Percentiles rank a stretch among this genome's conserved stretches.
Conservation (phyloP, 169 alveolate genomes). For the Cryptosporidium muris region DNA sequence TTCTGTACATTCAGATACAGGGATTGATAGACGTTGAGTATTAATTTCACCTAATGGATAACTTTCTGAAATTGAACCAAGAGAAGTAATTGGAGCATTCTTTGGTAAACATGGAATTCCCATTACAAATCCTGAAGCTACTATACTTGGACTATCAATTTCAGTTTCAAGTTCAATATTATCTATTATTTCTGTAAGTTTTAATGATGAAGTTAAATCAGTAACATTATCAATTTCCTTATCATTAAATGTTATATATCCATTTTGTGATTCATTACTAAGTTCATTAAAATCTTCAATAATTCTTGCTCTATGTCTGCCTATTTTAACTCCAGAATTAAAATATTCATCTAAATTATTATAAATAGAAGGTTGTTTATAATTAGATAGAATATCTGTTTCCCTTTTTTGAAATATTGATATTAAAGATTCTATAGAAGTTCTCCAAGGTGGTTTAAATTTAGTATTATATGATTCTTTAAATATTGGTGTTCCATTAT, state of each 20-base stretch:
- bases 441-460: slow-evolving; percentile 69
- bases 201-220: too few relatives aligned
- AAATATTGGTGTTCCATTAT: slow-evolving; percentile 42
- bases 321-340: neutral
- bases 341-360: neutral
- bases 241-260: neutral
- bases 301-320: slow-evolving; percentile 8
- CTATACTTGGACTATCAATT: slow-evolving; percentile 56
- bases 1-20: slow-evolving; percentile 36
- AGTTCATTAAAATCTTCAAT: neutral
- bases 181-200: neutral
- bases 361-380: slow-evolving; percentile 47
- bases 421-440: slow-evolving; percentile 38
- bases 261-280: neutral
- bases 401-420: slow-evolving; percentile 42
- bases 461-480: slow-evolving; percentile 12
- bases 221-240: neutral
- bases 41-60: neutral
- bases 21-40: slow-evolving; percentile 55
- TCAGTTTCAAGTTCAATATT: neutral
- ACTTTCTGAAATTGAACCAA: slow-evolving; percentile 45
- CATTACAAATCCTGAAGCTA: slow-evolving; percentile 70
- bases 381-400: neutral
- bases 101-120: slow-evolving; percentile 59
- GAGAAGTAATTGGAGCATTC: slow-evolving; percentile 43